These are phyloP conservation scores for Camellia sinensis DNA, from an alignment of 148 eudicot genomes.

Conservation along the genomic window DNA sequence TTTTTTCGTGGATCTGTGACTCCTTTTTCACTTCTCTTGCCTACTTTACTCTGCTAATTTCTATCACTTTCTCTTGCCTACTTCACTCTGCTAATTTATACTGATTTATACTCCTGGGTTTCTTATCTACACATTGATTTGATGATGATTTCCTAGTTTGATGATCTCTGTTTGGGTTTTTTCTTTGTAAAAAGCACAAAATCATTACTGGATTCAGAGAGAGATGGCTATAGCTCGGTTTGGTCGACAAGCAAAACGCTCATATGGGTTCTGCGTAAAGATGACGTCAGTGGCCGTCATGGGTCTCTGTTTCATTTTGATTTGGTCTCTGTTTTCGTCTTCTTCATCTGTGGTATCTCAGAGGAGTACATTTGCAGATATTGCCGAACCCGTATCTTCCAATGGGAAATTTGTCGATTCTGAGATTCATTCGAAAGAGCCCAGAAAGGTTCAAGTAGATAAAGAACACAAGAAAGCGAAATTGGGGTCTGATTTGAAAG, in stretches of 20 bases:
- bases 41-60: no score
- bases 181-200: neutral
- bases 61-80: neutral
- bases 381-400: slow-evolving; percentile 48
- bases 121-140: neutral
- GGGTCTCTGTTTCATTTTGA: slow-evolving; percentile 80
- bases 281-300: slow-evolving; percentile 60
- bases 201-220: slow-evolving; percentile 14
- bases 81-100: no score
- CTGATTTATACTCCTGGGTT: neutral
- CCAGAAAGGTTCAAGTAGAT: slow-evolving; percentile 14
- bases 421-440: slow-evolving; percentile 16
- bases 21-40: neutral
- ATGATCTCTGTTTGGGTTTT: neutral
- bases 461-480: slow-evolving; percentile 21
- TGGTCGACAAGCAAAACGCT: slow-evolving; percentile 55
- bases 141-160: slow-evolving; percentile 5
- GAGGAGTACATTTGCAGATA: slow-evolving; percentile 73
- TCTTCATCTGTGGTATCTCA: slow-evolving; percentile 58
- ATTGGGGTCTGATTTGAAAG: slow-evolving; percentile 21
- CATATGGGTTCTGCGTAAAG: slow-evolving; percentile 69
- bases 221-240: slow-evolving; percentile 57
- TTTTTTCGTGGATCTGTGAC: slow-evolving; percentile 1
- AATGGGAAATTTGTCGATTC: slow-evolving; percentile 20
- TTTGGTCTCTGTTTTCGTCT: slow-evolving; percentile 78